These are phyloP conservation scores for Phytopythium boreale DNA, from an alignment of 352 stramenopile species.

Conservation along the genomic window DNA sequence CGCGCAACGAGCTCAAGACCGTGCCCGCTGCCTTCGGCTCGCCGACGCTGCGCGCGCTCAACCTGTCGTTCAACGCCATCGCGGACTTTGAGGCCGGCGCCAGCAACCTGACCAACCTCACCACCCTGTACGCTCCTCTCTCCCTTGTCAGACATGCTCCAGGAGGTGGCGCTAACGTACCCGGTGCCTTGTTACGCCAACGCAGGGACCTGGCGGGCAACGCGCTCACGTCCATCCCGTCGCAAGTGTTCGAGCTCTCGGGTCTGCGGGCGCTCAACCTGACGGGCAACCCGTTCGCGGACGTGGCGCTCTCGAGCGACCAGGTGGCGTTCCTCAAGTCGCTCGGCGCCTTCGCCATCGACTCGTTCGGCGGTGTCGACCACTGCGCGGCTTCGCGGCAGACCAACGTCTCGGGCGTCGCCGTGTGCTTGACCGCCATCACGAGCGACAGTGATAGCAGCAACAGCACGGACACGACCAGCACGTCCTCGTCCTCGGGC, in stretches of 20 bases:
- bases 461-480: slow-evolving; percentile 5
- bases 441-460: not conserved
- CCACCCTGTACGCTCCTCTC: slow-evolving; percentile 35
- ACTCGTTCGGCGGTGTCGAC: slow-evolving; percentile 26
- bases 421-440: slow-evolving; percentile 30
- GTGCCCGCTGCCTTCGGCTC: slow-evolving; percentile 52
- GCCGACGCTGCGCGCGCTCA: slow-evolving; percentile 35
- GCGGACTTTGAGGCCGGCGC: slow-evolving; percentile 45
- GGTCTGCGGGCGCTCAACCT: slow-evolving; percentile 43
- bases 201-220: slow-evolving; percentile 53
- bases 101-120: slow-evolving; percentile 41
- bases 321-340: slow-evolving; percentile 45
- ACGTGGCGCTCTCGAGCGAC: slow-evolving; percentile 28
- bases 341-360: slow-evolving; percentile 35
- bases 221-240: slow-evolving; percentile 36
- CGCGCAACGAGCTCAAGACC: slow-evolving; percentile 54
- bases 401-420: slow-evolving; percentile 20
- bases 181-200: too few species aligned
- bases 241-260: slow-evolving; percentile 42
- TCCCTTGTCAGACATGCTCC: slow-evolving; percentile 2
- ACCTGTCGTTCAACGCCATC: slow-evolving; percentile 55
- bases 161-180: not conserved
- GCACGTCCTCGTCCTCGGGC: not conserved
- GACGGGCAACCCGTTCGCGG: slow-evolving; percentile 41
- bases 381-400: slow-evolving; percentile 21